Conservation (phyloP, 192 early-diverging fungal genomes). For the Lobosporangium transversale region DNA sequence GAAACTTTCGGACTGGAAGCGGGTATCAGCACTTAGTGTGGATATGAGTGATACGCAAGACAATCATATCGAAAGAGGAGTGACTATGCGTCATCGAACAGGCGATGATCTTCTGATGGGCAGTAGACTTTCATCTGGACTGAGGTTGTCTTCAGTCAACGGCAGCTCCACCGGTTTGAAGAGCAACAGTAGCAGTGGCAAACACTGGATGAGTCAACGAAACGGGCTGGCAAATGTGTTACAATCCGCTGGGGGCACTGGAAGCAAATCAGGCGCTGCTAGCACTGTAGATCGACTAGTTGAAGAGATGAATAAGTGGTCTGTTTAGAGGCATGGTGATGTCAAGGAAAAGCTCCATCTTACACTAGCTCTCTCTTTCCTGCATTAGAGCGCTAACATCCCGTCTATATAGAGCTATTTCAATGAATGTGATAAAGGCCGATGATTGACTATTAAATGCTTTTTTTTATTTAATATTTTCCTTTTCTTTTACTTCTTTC, state of each 20-base stretch:
- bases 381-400: too few relatives aligned
- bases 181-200: slow-evolving; percentile 3
- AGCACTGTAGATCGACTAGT: slow-evolving; percentile 38
- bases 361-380: too few relatives aligned
- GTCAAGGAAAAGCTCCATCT: too few relatives aligned
- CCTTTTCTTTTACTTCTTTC: slow-evolving; percentile 16
- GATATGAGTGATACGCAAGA: slow-evolving; percentile 18
- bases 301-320: slow-evolving; percentile 54
- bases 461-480: neutral
- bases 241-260: slow-evolving; percentile 1
- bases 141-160: too few relatives aligned
- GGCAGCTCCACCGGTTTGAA: neutral
- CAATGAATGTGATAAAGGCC: too few relatives aligned
- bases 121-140: too few relatives aligned
- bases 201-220: slow-evolving; percentile 28
- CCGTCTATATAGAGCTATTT: too few relatives aligned
- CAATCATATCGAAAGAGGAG: too few relatives aligned
- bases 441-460: neutral
- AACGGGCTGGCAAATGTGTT: slow-evolving; percentile 34
- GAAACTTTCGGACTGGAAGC: slow-evolving; percentile 29
- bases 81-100: too few relatives aligned
- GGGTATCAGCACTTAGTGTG: slow-evolving; percentile 4
- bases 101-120: slow-evolving; percentile 1
- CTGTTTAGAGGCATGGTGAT: too few relatives aligned
- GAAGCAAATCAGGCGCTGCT: neutral